Evolutionary conservation across 2,329 filamentous ascomycete genomes (phyloP).

Genomic region (Sporothrix mexicana): DNA sequence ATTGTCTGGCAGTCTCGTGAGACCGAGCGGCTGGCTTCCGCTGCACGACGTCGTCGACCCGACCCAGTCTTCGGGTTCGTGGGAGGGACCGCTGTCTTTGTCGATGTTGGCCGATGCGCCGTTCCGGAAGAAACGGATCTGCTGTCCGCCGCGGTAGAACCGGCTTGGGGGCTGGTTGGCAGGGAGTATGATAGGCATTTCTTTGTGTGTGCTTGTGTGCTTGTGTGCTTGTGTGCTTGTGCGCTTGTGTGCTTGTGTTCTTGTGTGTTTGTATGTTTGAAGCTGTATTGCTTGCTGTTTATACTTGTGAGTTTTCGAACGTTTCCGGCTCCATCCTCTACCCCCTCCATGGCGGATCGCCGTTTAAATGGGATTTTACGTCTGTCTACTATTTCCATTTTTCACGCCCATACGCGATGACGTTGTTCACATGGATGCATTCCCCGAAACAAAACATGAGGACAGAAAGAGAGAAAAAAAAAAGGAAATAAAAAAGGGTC

Average conservation of each 20-base stretch:
- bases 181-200: neutral
- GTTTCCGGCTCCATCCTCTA: too few species aligned
- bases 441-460: neutral
- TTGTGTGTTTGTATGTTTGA: too few species aligned
- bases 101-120: neutral
- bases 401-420: neutral
- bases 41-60: conserved; percentile 22
- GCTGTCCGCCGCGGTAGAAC: neutral
- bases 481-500: too few species aligned
- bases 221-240: too few species aligned
- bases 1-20: neutral
- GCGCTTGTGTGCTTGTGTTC: too few species aligned
- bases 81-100: neutral
- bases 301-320: too few species aligned
- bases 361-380: neutral
- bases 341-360: neutral
- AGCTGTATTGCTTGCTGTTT: too few species aligned
- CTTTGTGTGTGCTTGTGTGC: neutral
- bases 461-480: too few species aligned
- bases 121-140: neutral
- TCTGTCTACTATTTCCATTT: neutral
- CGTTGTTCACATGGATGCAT: neutral
- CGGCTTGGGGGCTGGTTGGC: conserved; percentile 5
- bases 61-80: conserved; percentile 29
- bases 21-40: neutral